Base-by-base conservation (phyloP, 495 filamentous ascomycete species). In the Tuber microsphaerosporum region DNA sequence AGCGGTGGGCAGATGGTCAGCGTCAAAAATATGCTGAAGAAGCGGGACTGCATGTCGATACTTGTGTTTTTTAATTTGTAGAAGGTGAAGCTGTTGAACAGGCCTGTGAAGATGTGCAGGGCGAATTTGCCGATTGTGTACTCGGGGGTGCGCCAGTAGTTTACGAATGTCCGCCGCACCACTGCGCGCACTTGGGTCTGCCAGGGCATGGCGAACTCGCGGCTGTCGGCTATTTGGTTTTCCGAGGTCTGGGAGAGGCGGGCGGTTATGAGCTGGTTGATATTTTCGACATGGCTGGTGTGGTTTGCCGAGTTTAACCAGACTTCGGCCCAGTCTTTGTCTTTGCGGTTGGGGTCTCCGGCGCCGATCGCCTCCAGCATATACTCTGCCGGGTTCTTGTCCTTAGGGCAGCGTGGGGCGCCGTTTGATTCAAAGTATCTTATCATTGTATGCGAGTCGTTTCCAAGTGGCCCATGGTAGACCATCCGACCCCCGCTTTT, bases 361-460 rank as follows among this genome's bases (percentile, higher is more conserved):
- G 88, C 88, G 69, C 90, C 90, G 34, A 91, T 90, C 20, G 87
- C 87, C 76, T 91, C 89, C 19, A 92, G 87, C 88, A 91, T 91
- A 73, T 91, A 91, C 84, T 91, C 90, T 46, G 90, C 90, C 0
- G 90, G 90, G 78, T 92, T 92, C 34, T 85, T 85, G 70, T 87
- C 79, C 17, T 84, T 84, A 5, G 88, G 85, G 76, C 90, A 92
- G 71, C 84, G 85, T 75, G 86, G 88, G 20, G 86, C 89, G 8
- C 90, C 90, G 74, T 91, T 90, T 0, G 78, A 77, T 81, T 91
- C 87, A 71, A 92, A 90, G 76, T 91, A 92, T 20, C 88, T 82
- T 71, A 91, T 86, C n/a, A 92, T 84, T 2, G 87, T 86, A 19
- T 85, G 83, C n/a, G 85, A 86, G 74, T 88, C 84, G 5, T 85